Percentiles rank a stretch among this genome's conserved stretches.
These are phyloP conservation scores for Nothopassalora personata DNA, from an alignment of 2,329 filamentous ascomycete species.

Conservation along the genomic window DNA sequence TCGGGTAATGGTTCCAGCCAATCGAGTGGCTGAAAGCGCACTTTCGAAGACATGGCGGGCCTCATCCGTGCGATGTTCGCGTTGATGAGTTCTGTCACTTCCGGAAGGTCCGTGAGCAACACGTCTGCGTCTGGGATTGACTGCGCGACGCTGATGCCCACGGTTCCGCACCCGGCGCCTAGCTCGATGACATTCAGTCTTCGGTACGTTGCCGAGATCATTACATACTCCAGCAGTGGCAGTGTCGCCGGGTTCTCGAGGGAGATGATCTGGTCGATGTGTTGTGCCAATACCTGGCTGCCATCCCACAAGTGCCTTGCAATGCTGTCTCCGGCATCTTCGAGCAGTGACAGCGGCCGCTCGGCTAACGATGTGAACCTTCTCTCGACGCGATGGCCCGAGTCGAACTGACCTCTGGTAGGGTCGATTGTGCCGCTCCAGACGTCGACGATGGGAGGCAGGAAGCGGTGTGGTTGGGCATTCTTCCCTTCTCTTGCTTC, in stretches of 20 bases:
- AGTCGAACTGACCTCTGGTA: conserved; percentile 35
- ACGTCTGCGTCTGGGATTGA: conserved; percentile 49
- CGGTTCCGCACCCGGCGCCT: conserved; percentile 63
- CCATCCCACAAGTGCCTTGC: conserved; percentile 67
- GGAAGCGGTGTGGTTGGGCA: conserved; percentile 28
- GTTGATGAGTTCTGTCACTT: conserved; percentile 56
- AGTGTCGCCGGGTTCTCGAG: conserved; percentile 27
- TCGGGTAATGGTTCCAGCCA: conserved; percentile 54
- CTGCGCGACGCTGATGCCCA: conserved; percentile 58
- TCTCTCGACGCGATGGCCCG: conserved; percentile 52
- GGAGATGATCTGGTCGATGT: conserved; percentile 43
- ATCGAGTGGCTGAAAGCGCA: conserved; percentile 53
- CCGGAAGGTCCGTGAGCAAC: conserved; percentile 60
- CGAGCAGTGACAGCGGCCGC: conserved; percentile 51
- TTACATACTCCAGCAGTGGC: conserved; percentile 34
- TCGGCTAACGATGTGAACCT: conserved; percentile 43
- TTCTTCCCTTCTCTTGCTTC: conserved; percentile 33
- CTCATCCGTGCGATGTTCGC: conserved; percentile 49
- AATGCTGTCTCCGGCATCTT: conserved; percentile 68
- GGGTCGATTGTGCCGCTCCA: conserved; percentile 49
- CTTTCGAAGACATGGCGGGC: conserved; percentile 38
- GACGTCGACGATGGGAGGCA: conserved; percentile 48
- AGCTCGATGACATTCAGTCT: conserved; percentile 56
- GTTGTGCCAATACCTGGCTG: conserved; percentile 52
- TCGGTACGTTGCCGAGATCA: conserved; percentile 36